Base-by-base conservation (phyloP, 352 stramenopile genomes). In the Phytopythium cucurbitacearum region DNA sequence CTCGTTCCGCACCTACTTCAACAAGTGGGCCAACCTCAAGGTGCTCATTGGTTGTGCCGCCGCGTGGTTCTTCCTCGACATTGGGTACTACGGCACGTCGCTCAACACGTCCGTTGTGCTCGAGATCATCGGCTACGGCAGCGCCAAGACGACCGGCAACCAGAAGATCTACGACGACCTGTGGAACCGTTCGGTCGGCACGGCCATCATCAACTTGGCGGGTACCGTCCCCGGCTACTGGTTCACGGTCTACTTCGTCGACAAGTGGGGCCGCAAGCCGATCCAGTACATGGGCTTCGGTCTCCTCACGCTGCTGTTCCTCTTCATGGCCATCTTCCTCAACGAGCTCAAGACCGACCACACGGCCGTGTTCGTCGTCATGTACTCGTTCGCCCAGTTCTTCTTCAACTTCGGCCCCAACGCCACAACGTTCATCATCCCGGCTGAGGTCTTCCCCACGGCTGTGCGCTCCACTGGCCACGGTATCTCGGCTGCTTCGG, bases 371-470 rank as follows among this genome's bases (percentile, higher is more conserved):
- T 80, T 81, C 51, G 66, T 81, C 32, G 62, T 78, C 53, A 72
- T 81, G 53, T 76, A 80, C 62, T 55, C 65, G 51, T 73, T 85
- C 50, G 67, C 73, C 46, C 68, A 80, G 55, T 80, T 84, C 60
- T 80, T 79, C 51, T 80, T 80, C 61, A 80, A 85, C 57, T 86
- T 91, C 58, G 77, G 78, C 1, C 78, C 80, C 42, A 87, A 87
- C 61, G 64, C 73, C 40, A 94, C 86, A 12, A 96, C 86, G 12
- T 96, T 94, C 67, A 79, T 96, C 49, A 87, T 94, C 55, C 82
- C 86, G 1, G 76, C 84, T 4, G 86, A 94, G 61, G 69, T 91
- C 3, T 93, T 94, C 60, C 84, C 83, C 2, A 94, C 84, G 35
- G 73, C 85, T 40, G 73, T 91, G 61, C 70, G 86, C 39, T 93